Conservation (phyloP, 768 basidiomycete genomes). For the Tylopilus sp. region DNA sequence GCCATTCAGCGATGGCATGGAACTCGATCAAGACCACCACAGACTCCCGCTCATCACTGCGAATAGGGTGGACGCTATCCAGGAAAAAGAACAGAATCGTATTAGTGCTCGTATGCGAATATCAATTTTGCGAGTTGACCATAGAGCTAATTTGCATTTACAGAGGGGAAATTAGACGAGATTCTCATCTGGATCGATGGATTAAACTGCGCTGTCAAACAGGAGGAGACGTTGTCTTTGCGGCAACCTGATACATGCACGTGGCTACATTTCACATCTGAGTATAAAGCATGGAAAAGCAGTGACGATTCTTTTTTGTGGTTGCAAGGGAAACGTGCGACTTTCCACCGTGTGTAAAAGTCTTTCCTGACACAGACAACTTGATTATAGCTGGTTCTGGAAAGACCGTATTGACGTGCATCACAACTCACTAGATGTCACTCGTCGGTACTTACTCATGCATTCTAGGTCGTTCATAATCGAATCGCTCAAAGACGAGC, state of each 20-base stretch:
- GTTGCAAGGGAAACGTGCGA: not conserved
- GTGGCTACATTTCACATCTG: not conserved
- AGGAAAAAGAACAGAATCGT: not conserved
- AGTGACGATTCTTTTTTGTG: not conserved
- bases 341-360: not conserved
- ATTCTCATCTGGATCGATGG: slow-evolving; percentile 9
- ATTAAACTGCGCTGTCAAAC: slow-evolving; percentile 11
- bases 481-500: not conserved
- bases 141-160: not conserved
- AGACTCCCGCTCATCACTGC: not conserved
- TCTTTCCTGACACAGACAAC: not conserved
- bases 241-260: slow-evolving; percentile 13
- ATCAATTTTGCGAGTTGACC: not conserved
- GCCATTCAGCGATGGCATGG: not conserved
- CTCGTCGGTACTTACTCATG: not conserved
- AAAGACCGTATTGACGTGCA: not conserved
- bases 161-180: slow-evolving; percentile 4
- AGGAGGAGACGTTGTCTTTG: slow-evolving; percentile 4
- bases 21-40: not conserved
- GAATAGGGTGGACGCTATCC: not conserved
- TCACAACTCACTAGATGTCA: too few species aligned
- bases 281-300: not conserved
- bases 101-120: not conserved
- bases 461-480: not conserved
- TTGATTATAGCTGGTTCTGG: not conserved